Evolutionary conservation across 2,329 filamentous ascomycete genomes (phyloP).

Genomic region (Aureobasidium sp.): DNA sequence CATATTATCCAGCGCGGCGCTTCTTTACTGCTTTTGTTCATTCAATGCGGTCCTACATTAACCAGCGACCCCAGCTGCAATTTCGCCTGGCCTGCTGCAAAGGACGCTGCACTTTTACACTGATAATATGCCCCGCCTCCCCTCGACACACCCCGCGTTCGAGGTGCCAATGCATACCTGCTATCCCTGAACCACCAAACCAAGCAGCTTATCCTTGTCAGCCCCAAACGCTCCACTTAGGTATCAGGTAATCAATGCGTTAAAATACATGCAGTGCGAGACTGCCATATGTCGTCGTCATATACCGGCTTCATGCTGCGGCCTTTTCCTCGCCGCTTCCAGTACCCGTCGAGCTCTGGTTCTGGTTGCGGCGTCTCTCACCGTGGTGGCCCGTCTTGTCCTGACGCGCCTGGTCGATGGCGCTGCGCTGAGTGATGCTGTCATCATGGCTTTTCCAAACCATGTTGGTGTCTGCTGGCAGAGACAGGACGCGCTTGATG

Average conservation of each 20-base stretch:
- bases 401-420: constrained; percentile 84
- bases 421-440: constrained; percentile 84
- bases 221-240: neutral
- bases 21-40: constrained; percentile 14
- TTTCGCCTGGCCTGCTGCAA: neutral
- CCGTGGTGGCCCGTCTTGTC: constrained; percentile 56
- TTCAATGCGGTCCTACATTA: neutral
- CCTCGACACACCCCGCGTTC: neutral
- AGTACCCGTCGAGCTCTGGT: constrained; percentile 11
- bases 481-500: constrained; percentile 80
- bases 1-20: neutral
- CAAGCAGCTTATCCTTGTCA: neutral
- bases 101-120: neutral
- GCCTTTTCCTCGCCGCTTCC: constrained; percentile 13
- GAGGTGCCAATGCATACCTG: constrained; percentile 8
- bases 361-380: constrained; percentile 40
- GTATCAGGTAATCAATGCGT: constrained; percentile 3
- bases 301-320: neutral
- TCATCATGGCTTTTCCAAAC: constrained; percentile 96
- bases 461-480: constrained; percentile 82
- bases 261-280: neutral
- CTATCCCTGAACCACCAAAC: neutral
- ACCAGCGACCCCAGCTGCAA: neutral
- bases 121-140: neutral
- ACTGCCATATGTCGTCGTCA: neutral